Evolutionary conservation across 805 yeast genomes (phyloP), one percentile per base, ranked within the genome.

Genomic region (Saccharomycopsis lassenensis): DNA sequence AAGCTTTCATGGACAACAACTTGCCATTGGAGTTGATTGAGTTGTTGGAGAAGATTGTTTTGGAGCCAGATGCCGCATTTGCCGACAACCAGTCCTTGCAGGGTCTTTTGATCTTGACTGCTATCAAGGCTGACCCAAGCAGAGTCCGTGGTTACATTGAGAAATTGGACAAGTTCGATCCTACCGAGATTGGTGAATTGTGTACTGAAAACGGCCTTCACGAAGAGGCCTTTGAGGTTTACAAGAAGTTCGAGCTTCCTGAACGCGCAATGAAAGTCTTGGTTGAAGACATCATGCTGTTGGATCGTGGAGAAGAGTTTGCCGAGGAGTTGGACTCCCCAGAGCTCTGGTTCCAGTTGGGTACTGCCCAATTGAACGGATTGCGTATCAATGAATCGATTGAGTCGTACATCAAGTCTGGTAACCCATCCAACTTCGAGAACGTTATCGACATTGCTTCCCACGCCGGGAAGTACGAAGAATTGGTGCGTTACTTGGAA

Each of bases 391-490:
- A 85, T 33, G 97, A 89, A 51, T 85, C 97, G 22, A 81, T 91
- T 52, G 77, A 76, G 38, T 86, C 97, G 5, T 91, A 91, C 56
- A 81, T 87, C 51, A 81, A 75, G 51, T 95, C 97, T 28, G 75
- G 80, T 51, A 94, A 89, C 57, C 91, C 97, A 41, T 71, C 81
- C 36, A 85, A 91, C 65, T 91, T 67, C 54, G 84, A 76, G 39
- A 85, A 82, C 50, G 95, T 89, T 31, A 89, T 91, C 59, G 97
- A 91, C 51, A 82, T 86, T 50, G 74, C 11, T 23, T 23, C 87
- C 54, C 93, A 83, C 52, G 94, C 95, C 24, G 97, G 95, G 46
- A 89, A 87, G 57, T 94, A 77, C 56, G 96, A 89, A 52, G 97
- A 91, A 59, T 74, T 91, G 48, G 66, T 89, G 49, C 77, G 82